phyloP scores from a whole-genome alignment of 352 stramenopile genomes.

The Poterioochromonas sp. region DNA sequence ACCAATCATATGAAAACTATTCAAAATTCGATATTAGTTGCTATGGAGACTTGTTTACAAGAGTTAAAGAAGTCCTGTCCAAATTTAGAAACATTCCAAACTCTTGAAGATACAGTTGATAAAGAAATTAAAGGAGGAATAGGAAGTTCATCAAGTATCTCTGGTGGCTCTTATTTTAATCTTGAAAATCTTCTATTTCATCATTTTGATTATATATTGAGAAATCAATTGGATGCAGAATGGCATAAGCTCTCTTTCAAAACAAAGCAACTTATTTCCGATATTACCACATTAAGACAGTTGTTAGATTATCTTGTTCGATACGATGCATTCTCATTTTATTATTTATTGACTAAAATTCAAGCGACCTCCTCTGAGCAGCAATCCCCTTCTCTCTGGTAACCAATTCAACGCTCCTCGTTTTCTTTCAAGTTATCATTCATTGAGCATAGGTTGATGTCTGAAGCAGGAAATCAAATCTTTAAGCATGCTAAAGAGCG shows the following conservation, averaged over 20 bases:
- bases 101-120: no score
- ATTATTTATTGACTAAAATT: constrained; percentile 78
- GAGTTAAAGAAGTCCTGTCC: constrained; percentile 67
- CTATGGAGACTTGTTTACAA: constrained; percentile 80
- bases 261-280: constrained; percentile 72
- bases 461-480: constrained; percentile 77
- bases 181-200: constrained; percentile 86
- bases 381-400: constrained; percentile 11
- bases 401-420: constrained; percentile 1
- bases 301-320: constrained; percentile 82
- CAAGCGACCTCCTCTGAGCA: constrained; percentile 47
- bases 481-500: constrained; percentile 81
- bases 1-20: constrained; percentile 75
- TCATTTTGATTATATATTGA: constrained; percentile 61
- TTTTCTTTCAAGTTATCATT: constrained; percentile 16
- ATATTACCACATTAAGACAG: constrained; percentile 58
- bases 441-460: constrained; percentile 73
- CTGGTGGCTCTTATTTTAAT: constrained; percentile 52
- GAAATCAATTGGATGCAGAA: constrained; percentile 84
- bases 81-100: constrained; percentile 29
- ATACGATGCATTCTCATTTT: constrained; percentile 92
- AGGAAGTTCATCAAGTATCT: no score
- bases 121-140: no score
- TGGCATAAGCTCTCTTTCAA: constrained; percentile 85
- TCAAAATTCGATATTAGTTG: constrained; percentile 80